Conservation (phyloP, 2,329 filamentous ascomycete genomes). For the Lojkania enalia region DNA sequence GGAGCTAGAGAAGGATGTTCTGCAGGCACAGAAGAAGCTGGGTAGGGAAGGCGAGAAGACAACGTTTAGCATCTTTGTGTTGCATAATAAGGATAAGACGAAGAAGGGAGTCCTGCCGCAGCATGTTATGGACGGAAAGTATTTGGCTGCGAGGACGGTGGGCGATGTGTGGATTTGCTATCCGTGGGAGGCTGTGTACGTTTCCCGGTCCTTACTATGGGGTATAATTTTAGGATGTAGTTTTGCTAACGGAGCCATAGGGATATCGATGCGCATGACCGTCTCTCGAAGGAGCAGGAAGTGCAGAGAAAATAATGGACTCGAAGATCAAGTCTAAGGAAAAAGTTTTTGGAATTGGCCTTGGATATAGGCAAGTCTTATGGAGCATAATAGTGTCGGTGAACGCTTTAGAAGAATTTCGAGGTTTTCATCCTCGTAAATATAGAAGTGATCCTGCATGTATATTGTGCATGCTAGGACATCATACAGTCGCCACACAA, state of each 20-base stretch:
- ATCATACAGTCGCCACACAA: too few relatives aligned
- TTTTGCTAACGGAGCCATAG: too few relatives aligned
- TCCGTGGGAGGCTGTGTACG: conserved; percentile 87
- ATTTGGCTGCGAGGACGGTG: conserved; percentile 84
- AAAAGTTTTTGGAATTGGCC: too few relatives aligned
- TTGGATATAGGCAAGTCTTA: too few relatives aligned
- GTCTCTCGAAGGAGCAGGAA: conserved; percentile 52
- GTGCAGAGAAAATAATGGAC: too few relatives aligned
- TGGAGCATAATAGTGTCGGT: too few relatives aligned
- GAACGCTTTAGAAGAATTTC: too few relatives aligned
- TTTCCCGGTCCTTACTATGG: conserved; percentile 16
- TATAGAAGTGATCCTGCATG: too few relatives aligned
- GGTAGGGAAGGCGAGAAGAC: conserved; percentile 73
- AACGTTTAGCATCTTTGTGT: conserved; percentile 90
- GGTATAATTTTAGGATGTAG: conserved; percentile 13
- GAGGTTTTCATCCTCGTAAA: too few relatives aligned
- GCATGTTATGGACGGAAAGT: conserved; percentile 76
- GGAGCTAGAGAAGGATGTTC: conserved; percentile 93
- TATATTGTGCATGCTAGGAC: too few relatives aligned
- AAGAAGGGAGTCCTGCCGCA: conserved; percentile 88
- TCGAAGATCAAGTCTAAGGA: too few relatives aligned
- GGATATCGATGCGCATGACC: conserved; percentile 92
- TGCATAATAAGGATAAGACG: conserved; percentile 97
- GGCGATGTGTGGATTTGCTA: conserved; percentile 99
- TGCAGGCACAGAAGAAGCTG: conserved; percentile 73